These are phyloP conservation scores for Trichoderma sp. DNA, from an alignment of 2,329 filamentous ascomycete genomes.

Conservation along the genomic window DNA sequence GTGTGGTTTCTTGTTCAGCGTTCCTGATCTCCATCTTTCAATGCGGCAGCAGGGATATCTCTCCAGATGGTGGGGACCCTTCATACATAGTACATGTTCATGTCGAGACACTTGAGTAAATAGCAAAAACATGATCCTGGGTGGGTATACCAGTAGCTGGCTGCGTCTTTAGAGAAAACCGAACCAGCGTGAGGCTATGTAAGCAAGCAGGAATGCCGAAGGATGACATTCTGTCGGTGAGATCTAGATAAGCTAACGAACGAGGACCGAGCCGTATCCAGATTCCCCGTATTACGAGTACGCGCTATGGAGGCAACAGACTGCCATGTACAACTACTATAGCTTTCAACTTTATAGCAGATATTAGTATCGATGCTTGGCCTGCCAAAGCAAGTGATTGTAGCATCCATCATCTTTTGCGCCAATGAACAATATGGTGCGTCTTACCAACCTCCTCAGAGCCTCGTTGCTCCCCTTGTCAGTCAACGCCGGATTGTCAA, in stretches of 20 bases:
- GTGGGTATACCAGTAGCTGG: neutral
- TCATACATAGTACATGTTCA: neutral
- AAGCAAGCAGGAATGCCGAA: neutral
- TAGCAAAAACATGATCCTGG: neutral
- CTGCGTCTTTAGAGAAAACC: neutral
- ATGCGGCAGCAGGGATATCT: neutral
- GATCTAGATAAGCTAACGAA: neutral
- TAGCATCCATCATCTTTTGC: neutral
- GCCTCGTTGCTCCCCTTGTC: neutral
- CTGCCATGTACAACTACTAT: neutral
- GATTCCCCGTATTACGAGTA: neutral
- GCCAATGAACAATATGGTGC: neutral
- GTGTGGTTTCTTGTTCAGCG: neutral
- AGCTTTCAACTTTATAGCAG: neutral
- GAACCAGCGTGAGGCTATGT: neutral
- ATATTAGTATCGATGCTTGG: neutral
- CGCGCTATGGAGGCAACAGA: neutral
- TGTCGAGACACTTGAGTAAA: neutral
- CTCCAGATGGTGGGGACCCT: neutral
- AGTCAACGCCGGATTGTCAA: neutral
- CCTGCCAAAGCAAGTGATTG: neutral
- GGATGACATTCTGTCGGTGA: neutral
- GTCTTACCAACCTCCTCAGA: neutral
- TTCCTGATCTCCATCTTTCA: neutral
- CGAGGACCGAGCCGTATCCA: neutral